Conservation (phyloP, 805 yeast species). For the Saccharomyces mikatae region DNA sequence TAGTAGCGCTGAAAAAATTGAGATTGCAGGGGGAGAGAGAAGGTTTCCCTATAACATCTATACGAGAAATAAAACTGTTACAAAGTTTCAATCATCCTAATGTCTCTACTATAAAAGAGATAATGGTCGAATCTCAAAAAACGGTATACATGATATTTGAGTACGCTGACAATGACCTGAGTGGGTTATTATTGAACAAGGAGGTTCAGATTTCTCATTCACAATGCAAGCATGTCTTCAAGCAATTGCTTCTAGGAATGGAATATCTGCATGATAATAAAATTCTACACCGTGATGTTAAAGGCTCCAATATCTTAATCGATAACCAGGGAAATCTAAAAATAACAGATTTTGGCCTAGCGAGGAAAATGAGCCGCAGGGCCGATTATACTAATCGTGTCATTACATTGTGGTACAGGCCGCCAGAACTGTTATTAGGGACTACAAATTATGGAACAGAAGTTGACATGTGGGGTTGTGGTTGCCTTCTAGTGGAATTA, state of each 20-base stretch:
- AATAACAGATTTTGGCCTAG: constrained; percentile 78
- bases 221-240: constrained; percentile 58
- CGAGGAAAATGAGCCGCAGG: constrained; percentile 66
- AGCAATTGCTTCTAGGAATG: constrained; percentile 60
- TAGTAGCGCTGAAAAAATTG: constrained; percentile 81
- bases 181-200: constrained; percentile 78
- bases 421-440: constrained; percentile 88
- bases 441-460: constrained; percentile 84
- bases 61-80: constrained; percentile 78
- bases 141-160: constrained; percentile 86
- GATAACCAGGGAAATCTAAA: constrained; percentile 55
- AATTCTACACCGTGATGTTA: constrained; percentile 73
- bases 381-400: constrained; percentile 86
- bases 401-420: constrained; percentile 94
- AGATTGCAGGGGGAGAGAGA: constrained; percentile 83
- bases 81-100: constrained; percentile 74
- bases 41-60: constrained; percentile 93
- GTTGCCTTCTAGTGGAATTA: constrained; percentile 80
- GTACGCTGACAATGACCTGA: constrained; percentile 86
- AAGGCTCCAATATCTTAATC: constrained; percentile 69
- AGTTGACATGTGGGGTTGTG: constrained; percentile 96
- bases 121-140: constrained; percentile 65
- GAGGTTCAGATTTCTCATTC: constrained; percentile 52
- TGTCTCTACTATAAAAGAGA: constrained; percentile 74
- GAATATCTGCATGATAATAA: constrained; percentile 59